These are phyloP conservation scores for Dovyalis caffra DNA, from an alignment of 345 rosid species.

Conservation along the genomic window DNA sequence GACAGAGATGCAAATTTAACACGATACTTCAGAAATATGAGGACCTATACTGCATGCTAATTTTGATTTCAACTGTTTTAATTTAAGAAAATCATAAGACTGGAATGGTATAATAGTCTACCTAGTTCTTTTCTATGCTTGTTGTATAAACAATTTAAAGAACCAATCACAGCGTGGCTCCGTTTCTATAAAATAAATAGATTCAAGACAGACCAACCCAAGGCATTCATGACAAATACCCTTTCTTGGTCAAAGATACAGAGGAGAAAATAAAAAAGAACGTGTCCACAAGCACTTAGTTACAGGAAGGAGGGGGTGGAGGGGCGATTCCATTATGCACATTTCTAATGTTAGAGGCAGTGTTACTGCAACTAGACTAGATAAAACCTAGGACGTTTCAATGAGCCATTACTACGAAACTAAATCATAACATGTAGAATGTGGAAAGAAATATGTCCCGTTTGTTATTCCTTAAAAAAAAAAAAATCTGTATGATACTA, in stretches of 20 bases:
- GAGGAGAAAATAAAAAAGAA: neutral
- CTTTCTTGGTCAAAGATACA: neutral
- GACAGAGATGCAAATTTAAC: constrained; percentile 3
- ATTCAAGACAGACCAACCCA: neutral
- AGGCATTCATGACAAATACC: neutral
- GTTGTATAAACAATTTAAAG: neutral
- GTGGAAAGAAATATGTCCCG: neutral
- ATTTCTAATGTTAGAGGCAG: no score
- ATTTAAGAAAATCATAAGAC: neutral
- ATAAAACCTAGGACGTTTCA: neutral
- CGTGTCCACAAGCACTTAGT: neutral
- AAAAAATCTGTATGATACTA: neutral
- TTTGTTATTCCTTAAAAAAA: neutral
- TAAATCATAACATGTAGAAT: neutral
- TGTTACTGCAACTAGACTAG: neutral
- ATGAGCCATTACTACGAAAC: neutral
- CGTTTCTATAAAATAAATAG: no score
- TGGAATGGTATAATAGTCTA: neutral
- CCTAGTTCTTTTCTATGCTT: neutral
- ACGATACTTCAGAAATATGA: neutral
- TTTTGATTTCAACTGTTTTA: neutral
- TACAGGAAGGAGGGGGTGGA: neutral
- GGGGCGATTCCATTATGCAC: neutral
- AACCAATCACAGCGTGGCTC: neutral
- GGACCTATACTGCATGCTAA: neutral